Percentiles rank a stretch among this genome's conserved stretches.
These are phyloP conservation scores for Camellia lanceoleosa DNA, from an alignment of 148 eudicot genomes.

Conservation along the genomic window DNA sequence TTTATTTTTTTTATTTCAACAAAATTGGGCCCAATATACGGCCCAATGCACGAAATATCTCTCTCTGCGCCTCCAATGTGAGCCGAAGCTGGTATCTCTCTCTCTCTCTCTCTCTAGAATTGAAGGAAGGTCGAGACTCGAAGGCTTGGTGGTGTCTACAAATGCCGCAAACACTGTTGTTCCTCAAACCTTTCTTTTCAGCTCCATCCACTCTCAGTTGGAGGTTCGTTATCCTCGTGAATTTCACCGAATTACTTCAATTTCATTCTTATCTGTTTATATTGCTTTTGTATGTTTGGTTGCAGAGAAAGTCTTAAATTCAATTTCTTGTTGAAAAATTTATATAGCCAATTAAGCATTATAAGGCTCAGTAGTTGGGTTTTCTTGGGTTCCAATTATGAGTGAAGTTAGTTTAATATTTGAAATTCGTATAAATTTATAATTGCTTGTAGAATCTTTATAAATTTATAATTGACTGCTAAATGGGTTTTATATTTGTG, in stretches of 20 bases:
- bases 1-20: too few relatives aligned
- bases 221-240: constrained; percentile 24
- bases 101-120: neutral
- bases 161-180: constrained; percentile 30
- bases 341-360: neutral
- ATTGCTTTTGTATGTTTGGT: neutral
- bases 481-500: neutral
- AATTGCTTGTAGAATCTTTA: neutral
- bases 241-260: neutral
- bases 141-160: neutral
- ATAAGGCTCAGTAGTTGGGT: neutral
- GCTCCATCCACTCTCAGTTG: constrained; percentile 26
- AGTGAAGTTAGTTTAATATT: too few relatives aligned
- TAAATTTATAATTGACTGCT: neutral
- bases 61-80: too few relatives aligned
- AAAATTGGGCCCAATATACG: too few relatives aligned
- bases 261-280: neutral
- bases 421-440: too few relatives aligned
- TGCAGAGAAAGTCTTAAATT: neutral
- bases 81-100: too few relatives aligned
- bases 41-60: too few relatives aligned
- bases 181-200: constrained; percentile 34
- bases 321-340: neutral
- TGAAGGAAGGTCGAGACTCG: neutral
- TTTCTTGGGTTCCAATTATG: neutral